These are phyloP conservation scores for Chalciporus sp. DNA, from an alignment of 1,284 basidiomycete species.

Conservation along the genomic window DNA sequence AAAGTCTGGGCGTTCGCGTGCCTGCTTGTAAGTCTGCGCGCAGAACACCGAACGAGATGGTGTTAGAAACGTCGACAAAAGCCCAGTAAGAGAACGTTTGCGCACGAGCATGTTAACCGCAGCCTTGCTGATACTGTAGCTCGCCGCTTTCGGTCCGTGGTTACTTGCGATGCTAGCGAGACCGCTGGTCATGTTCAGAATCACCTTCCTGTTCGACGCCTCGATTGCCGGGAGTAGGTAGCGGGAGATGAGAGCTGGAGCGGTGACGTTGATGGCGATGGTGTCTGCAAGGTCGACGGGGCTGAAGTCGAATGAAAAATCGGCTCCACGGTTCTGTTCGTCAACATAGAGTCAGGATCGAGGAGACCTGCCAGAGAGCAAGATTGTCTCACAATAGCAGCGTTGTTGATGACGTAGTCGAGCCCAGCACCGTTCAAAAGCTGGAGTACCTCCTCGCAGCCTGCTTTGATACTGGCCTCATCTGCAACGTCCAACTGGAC, in stretches of 20 bases:
- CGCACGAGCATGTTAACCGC: constrained; percentile 42
- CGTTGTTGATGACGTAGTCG: constrained; percentile 45
- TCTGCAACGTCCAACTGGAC: constrained; percentile 37
- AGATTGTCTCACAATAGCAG: constrained; percentile 36
- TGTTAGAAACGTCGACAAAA: not conserved
- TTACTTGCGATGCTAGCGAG: constrained; percentile 39
- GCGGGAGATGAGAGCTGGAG: constrained; percentile 40
- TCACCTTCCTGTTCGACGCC: constrained; percentile 36
- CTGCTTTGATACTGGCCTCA: constrained; percentile 31
- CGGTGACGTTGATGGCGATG: constrained; percentile 39
- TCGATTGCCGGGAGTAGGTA: constrained; percentile 40
- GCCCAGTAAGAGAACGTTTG: not conserved
- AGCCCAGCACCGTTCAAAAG: constrained; percentile 35
- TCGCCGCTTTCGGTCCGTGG: constrained; percentile 26
- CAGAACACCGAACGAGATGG: not conserved
- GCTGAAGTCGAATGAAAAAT: constrained; percentile 32
- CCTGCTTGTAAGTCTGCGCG: constrained; percentile 39
- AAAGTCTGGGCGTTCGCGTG: constrained; percentile 32
- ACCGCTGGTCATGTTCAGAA: constrained; percentile 40
- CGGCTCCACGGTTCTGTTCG: constrained; percentile 27
- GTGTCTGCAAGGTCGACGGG: constrained; percentile 24
- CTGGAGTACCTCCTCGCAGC: constrained; percentile 25
- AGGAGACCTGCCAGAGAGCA: not conserved
- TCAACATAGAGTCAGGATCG: not conserved
- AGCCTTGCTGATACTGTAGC: constrained; percentile 37